Evolutionary conservation across 116 monocot genomes (phyloP), one percentile per base, ranked within the genome.

Genomic region (Zostera marina): DNA sequence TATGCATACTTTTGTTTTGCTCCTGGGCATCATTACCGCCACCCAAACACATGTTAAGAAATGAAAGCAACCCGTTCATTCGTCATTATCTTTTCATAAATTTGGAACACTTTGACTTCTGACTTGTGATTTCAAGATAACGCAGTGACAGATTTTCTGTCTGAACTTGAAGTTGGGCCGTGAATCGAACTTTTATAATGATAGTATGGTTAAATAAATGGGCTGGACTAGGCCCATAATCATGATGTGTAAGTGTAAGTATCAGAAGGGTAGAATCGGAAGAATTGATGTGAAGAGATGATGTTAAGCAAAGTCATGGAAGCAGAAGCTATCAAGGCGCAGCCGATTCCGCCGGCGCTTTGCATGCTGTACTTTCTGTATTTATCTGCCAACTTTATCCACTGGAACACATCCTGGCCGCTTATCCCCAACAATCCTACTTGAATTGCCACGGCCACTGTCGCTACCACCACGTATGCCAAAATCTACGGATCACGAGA

Each of bases 331-430:
- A 44, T 9, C 1, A 67, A 0, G 54, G 61, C 64, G 51, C 63
- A 67, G 53, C 45, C 0, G 55, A 81, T 22, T 23, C 77, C 73
- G 8, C 54, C 73, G 7, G 51, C 73, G 8, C 63, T 52, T 22
- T 76, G 70, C 14, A 42, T 47, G 68, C 77, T 74, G 56, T 76
- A 81, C 9, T 64, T 63, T n/a, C 67, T 68, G 63, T 76, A 81
- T 9, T 77, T 58, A 67, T 71, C 71, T 58, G 76, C 66, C 3
- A 75, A 39, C 53, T 66, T 80, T 41, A 10, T 47, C 80, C 80
- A 80, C 65, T 80, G 76, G 45, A 80, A 21, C 21, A 9, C 23
- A 10, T 66, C 11, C 9, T 66, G 32, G 19, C 80, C 80, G 4
- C 44, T 54, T 38, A 76, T 1, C 1, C 72, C 75, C 10, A 72